Evolutionary conservation across 768 basidiomycete species (phyloP), one percentile per base, ranked within the genome.

Genomic region (Trametes punicea): DNA sequence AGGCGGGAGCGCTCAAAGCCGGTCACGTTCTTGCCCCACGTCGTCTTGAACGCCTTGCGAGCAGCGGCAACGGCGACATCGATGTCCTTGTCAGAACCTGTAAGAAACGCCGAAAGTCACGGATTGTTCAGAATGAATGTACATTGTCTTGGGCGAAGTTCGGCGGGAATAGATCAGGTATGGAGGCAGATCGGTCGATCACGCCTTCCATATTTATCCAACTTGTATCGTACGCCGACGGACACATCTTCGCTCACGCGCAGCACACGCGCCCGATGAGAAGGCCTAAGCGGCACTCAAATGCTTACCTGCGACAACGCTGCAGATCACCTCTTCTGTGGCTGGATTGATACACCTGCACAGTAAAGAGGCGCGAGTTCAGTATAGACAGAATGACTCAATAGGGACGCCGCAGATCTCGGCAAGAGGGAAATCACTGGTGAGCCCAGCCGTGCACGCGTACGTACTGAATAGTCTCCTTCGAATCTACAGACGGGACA

Each of bases 21-120:
- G n/a, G 88, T 85, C 52, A 89, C 82, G 64, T 93, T 90, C 71
- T 88, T 87, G 4, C 93, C 94, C 93, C 93, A 96, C 25, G 87
- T 84, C 13, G 86, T 88, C 51, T 86, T 81, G 76, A 90, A 92
- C 5, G 93, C 92, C 33, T 79, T 75, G 58, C 89, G 83, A 20
- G 94, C 93, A 13, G 92, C 88, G 6, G 82, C 81, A 31, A 96
- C 90, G 4, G 93, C 93, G 53, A 78, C 66, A 65, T 96, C 90
- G 62, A 96, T 85, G 70, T 95, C 93, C 70, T 81, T 85, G 46
- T 67, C 68, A 31, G 88, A 87, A 6, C 77, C 87, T 89, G 27
- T 40, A 27, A 34, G 26, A 46, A 16, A 30, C 15, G 46, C n/a
- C 49, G n/a, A 6, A 27, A 9, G 27, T 16, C 16, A 27, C n/a